Base-by-base conservation (phyloP, 495 filamentous ascomycete genomes). In the Aspergillus conjunctus region DNA sequence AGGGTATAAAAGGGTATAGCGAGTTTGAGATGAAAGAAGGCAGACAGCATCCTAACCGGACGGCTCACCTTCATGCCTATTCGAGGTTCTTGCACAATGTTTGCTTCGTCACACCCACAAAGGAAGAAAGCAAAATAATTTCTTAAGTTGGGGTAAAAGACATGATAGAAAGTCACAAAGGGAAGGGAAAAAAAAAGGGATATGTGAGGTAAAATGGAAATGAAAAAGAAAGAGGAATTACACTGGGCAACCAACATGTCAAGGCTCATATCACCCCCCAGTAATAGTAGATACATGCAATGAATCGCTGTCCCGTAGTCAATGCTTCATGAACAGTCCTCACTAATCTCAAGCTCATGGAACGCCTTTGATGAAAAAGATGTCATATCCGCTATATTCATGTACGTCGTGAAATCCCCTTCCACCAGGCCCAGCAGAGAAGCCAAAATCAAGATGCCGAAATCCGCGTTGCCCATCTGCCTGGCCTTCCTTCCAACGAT, bases 341-440 rank as follows among this genome's bases (percentile, higher is more conserved):
- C n/a, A 50, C n/a, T 39, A 32, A 53, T 54, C 41, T 53, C 37
- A 32, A 52, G 50, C 30, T 34, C 46, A 46, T 30, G 30, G 56
- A 59, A 60, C 62, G 57, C 56, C 62, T n/a, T 56, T 39, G 51
- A 60, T 52, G 48, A 61, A 51, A 59, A 51, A 55, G n/a, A 58
- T 49, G 31, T 56, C 64, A 66, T 54, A 66, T 63, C 51, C 64
- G 64, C 64, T 66, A 56, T 60, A 51, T 45, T 77, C 73, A 69
- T 77, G 71, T 67, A 74, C 64, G 65, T 77, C 73, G 66, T 77
- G 56, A 71, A 69, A 30, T 61, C 60, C 43, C 60, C 60, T 41
- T 65, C 60, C 48, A 41, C 30, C 14, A 11, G 39, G n/a, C 39
- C 33, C 39, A 45, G 37, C 14, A 22, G 49, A 50, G 49, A 5